A percentile compares a stretch with the other conserved stretches of the same genome.
Conservation (phyloP, 2,329 filamentous ascomycete species). For the Eurotiales sp. region DNA sequence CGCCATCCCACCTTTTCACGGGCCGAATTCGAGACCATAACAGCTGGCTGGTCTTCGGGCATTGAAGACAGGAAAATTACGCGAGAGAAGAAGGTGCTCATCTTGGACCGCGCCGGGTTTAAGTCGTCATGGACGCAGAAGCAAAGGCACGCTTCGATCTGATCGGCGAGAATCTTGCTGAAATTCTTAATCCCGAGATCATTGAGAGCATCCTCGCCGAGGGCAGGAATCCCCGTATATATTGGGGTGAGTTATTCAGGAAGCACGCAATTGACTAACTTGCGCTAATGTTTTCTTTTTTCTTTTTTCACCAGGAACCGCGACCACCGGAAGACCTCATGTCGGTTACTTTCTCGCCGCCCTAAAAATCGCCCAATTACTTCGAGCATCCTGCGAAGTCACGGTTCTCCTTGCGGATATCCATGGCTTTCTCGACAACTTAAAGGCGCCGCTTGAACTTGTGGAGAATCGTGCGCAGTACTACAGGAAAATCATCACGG, state of each 20-base stretch:
- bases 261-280: too few relatives aligned
- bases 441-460: constrained; percentile 81
- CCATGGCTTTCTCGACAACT: constrained; percentile 51
- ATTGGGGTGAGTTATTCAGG: too few relatives aligned
- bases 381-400: constrained; percentile 78
- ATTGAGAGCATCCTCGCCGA: constrained; percentile 28
- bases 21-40: too few relatives aligned
- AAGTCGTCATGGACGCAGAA: constrained; percentile 11
- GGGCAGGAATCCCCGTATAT: constrained; percentile 28
- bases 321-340: constrained; percentile 83
- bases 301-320: too few relatives aligned
- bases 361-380: constrained; percentile 84
- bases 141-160: constrained; percentile 62
- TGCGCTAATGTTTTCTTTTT: too few relatives aligned
- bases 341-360: constrained; percentile 85
- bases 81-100: too few relatives aligned
- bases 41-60: too few relatives aligned
- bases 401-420: constrained; percentile 68
- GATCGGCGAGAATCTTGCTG: constrained; percentile 75
- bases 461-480: constrained; percentile 78
- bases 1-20: too few relatives aligned
- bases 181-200: constrained; percentile 69
- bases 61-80: too few relatives aligned
- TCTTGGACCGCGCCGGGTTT: too few relatives aligned
- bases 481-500: constrained; percentile 73